Base-by-base conservation (phyloP, 1,139 yeast genomes). In the Candida frijolesensis region DNA sequence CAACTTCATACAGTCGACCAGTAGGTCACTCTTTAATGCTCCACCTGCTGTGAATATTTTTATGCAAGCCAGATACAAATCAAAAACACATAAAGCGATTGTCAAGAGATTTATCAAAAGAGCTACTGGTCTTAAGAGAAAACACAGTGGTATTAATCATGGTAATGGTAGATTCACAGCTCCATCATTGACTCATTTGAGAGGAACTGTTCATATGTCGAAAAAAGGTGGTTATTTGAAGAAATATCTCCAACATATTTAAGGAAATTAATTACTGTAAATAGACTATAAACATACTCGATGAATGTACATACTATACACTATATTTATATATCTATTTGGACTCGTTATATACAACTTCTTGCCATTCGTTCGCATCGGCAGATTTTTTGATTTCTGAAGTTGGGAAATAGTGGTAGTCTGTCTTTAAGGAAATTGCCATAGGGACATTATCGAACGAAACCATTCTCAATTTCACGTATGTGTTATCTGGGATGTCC, bases 381-480 rank as follows among this genome's bases (percentile, higher is more conserved):
- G 58, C 60, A 54, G 78, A 75, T 58, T 78, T 80, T 56, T 74
- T 78, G 57, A 89, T 66, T 62, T 87, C 92, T 10, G 82, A 77
- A 0, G 96, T 90, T 42, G 96, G 96, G 77, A 89, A 91, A 64
- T 91, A 92, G 64, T 91, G 97, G 61, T 89, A 89, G 65, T 89
- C 89, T 1, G 96, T 89, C 67, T 90, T 90, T 61, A 91, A 70
- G 1, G 96, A 86, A 50, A 87, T 84, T 2, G 97, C 96, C 60
- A 84, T 81, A 12, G 96, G 96, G 22, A 89, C 84, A 55, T 86
- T 86, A 59, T 91, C 97, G 67, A 87, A 89, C 0, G 96, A 84
- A 43, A 90, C 94, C 45, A 88, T 71, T 57, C 96, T 80, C 56
- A 91, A 72, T 63, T 90, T 88, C 58, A 89, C 87, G 61, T 91